Base-by-base conservation (phyloP, 83 land plant genomes). In the Picea abies region DNA sequence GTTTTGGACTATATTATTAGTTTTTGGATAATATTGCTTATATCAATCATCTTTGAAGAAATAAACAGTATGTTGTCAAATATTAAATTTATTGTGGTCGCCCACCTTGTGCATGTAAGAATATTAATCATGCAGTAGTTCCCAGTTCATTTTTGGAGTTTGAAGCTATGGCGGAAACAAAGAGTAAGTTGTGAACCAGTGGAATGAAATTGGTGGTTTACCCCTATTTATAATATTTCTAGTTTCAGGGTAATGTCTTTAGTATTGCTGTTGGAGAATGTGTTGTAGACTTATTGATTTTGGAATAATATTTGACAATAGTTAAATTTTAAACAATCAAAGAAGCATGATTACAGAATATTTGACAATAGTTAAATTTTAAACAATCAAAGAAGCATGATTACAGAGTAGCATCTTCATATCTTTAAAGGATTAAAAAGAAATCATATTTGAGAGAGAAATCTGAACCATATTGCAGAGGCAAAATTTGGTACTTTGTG, bases 261-360 rank as follows among this genome's bases (percentile, higher is more conserved):
- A 56, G 58, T 56, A 2, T 12, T 56, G 58, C 58, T 56, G 14
- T 12, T 56, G 14, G 58, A 56, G 58, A 56, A 56, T 56, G 58
- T 56, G 15, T 56, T 56, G 15, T 56, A 56, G 15, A 56, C 15
- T 44, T 44, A 7, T 8, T 44, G 49, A 44, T 44, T 56, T 56
- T 56, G 58, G 15, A 56, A 56, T 56, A 56, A 56, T 12, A 12
- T 56, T 56, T 56, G 58, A 12, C 15, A 56, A 12, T 56, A 56
- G 14, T 56, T 56, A 11, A 56, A 2, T 56, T 56, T 56, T 56
- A 56, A 56, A 56, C 58, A 56, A 7, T 56, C 56, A 56, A 56
- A 56, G 58, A 56, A 56, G 76, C 87, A 84, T 86, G 79, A 52
- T 63, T 62, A 67, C 77, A 82, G 68, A 81, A 77, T 41, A 73